Evolutionary conservation across 257 asterid genomes (phyloP).

Genomic region (Plantago ovata): DNA sequence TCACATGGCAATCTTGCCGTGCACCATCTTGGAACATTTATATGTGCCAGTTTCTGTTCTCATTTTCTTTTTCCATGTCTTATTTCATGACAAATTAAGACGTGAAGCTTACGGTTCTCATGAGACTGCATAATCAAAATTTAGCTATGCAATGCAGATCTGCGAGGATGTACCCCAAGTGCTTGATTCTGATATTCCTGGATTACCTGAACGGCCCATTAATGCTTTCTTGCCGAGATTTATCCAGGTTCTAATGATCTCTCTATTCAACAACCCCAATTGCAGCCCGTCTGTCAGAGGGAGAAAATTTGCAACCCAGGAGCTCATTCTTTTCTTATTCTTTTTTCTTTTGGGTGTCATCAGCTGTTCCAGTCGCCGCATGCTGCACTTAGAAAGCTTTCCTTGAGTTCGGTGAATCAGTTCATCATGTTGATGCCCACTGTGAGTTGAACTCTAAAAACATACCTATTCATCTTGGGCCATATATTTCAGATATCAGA

Average conservation of each 20-base stretch:
- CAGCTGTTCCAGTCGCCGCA: slow-evolving; percentile 95
- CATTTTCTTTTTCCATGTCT: too few relatives aligned
- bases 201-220: slow-evolving; percentile 83
- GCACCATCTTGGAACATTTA: too few relatives aligned
- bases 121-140: not conserved
- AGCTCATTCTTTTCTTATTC: slow-evolving; percentile 12
- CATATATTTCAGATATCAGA: slow-evolving; percentile 10
- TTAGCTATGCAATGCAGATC: slow-evolving; percentile 36
- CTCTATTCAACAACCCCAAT: not conserved
- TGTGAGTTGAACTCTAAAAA: slow-evolving; percentile 42
- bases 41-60: too few relatives aligned
- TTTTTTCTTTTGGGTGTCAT: slow-evolving; percentile 14
- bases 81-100: too few relatives aligned
- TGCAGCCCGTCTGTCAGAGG: not conserved
- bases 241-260: slow-evolving; percentile 52
- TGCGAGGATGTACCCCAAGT: slow-evolving; percentile 84
- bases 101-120: too few relatives aligned
- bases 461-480: slow-evolving; percentile 7
- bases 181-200: slow-evolving; percentile 77
- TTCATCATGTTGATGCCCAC: slow-evolving; percentile 93
- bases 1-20: too few relatives aligned
- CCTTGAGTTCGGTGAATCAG: slow-evolving; percentile 88
- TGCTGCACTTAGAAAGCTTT: slow-evolving; percentile 68
- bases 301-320: not conserved
- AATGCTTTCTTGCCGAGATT: slow-evolving; percentile 82